Conservation (phyloP, 2,329 filamentous ascomycete species). For the Catunica adiposa region DNA sequence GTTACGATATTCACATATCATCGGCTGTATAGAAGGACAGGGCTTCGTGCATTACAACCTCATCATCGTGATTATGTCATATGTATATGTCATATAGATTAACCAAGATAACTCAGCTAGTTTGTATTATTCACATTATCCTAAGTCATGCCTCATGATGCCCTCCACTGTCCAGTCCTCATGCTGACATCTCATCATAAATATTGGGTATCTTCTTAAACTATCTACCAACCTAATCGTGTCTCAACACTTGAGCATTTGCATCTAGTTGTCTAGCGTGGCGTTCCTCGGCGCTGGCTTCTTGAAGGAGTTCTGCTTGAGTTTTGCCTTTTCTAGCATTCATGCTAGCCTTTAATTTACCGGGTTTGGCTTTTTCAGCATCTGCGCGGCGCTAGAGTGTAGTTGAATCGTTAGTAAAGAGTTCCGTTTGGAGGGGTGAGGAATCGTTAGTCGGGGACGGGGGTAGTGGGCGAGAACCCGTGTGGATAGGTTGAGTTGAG, state of each 20-base stretch:
- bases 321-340: slow-evolving; percentile 63
- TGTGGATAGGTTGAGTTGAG: background rate
- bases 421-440: background rate
- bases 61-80: no score
- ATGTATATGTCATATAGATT: no score
- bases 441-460: background rate
- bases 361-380: slow-evolving; percentile 35
- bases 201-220: background rate
- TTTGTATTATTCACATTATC: no score
- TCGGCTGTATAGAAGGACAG: no score
- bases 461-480: background rate
- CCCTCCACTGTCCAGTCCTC: background rate
- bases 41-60: no score
- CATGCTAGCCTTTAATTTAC: slow-evolving; percentile 55
- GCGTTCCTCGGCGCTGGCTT: slow-evolving; percentile 50
- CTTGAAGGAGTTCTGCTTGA: slow-evolving; percentile 47
- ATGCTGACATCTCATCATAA: no score
- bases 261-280: slow-evolving; percentile 52
- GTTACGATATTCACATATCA: no score
- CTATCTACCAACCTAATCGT: slow-evolving; percentile 18
- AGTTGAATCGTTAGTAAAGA: background rate
- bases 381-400: slow-evolving; percentile 46
- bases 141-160: background rate
- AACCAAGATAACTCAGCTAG: no score
- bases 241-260: slow-evolving; percentile 25